These are phyloP conservation scores for Xylaria sp. DNA, from an alignment of 2,329 filamentous ascomycete genomes.

Conservation along the genomic window DNA sequence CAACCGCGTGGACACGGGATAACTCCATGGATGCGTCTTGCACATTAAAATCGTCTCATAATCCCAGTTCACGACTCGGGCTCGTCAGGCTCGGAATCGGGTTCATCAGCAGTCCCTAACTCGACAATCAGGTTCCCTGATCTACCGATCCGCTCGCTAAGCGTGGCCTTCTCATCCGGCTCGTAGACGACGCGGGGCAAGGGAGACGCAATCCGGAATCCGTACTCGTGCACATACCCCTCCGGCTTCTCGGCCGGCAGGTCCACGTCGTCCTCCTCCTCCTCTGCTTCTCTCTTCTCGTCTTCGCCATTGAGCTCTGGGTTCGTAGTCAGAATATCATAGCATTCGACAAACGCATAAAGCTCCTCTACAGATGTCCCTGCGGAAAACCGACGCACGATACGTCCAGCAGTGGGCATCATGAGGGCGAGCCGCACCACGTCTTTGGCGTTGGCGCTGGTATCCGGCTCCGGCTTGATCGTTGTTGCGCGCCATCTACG, in stretches of 20 bases:
- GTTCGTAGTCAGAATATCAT: conserved; percentile 62
- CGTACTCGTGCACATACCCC: conserved; percentile 81
- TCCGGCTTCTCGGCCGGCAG: conserved; percentile 59
- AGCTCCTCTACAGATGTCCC: conserved; percentile 84
- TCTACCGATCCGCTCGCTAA: conserved; percentile 79
- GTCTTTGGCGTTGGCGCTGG: conserved; percentile 64
- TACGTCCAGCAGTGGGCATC: conserved; percentile 75
- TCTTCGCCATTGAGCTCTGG: conserved; percentile 51
- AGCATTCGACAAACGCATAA: conserved; percentile 96
- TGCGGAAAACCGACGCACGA: conserved; percentile 78
- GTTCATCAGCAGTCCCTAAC: conserved; percentile 55
- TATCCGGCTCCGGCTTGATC: conserved; percentile 74
- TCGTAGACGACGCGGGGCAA: conserved; percentile 87
- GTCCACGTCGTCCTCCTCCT: conserved; percentile 45
- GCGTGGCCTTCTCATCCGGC: conserved; percentile 70
- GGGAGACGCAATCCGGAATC: conserved; percentile 85
- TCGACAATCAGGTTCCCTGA: conserved; percentile 94
- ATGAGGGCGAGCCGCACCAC: conserved; percentile 76
- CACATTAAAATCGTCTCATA: background rate
- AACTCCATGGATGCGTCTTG: conserved; percentile 19
- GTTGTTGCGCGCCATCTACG: conserved; percentile 77
- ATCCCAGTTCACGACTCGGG: conserved; percentile 13
- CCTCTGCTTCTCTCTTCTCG: conserved; percentile 43
- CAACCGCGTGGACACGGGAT: background rate
- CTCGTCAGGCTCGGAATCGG: conserved; percentile 58